Percentiles rank a stretch among this genome's conserved stretches.
These are phyloP conservation scores for Talaromyces sp. DNA, from an alignment of 2,329 filamentous ascomycete species.

Conservation along the genomic window DNA sequence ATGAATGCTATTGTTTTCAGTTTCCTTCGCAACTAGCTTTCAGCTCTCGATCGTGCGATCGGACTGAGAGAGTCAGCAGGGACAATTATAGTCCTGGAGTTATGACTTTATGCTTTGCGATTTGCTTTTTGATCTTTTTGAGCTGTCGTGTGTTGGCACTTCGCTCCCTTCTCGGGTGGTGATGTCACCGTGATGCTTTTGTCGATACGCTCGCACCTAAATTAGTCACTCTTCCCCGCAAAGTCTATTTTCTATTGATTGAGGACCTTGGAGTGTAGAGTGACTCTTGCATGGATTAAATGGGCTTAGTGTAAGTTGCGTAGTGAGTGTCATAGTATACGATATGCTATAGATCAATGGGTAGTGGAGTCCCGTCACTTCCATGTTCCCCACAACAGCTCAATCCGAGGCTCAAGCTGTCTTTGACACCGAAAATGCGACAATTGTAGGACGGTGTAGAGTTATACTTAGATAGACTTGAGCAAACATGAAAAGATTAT, in stretches of 20 bases:
- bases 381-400: too few relatives aligned
- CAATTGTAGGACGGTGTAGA: too few relatives aligned
- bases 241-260: background rate
- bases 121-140: background rate
- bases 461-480: too few relatives aligned
- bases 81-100: background rate
- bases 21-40: background rate
- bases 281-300: too few relatives aligned
- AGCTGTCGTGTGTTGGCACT: background rate
- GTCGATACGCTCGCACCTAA: slow-evolving; percentile 1
- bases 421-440: too few relatives aligned
- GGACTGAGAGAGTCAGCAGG: background rate
- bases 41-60: background rate
- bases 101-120: background rate
- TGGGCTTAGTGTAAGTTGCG: too few relatives aligned
- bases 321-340: too few relatives aligned
- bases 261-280: too few relatives aligned
- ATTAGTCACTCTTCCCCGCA: slow-evolving; percentile 3
- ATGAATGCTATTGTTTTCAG: background rate
- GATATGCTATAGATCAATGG: too few relatives aligned
- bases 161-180: slow-evolving; percentile 8
- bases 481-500: too few relatives aligned
- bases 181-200: slow-evolving; percentile 21
- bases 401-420: too few relatives aligned
- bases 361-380: too few relatives aligned